Percentiles rank a stretch among this genome's conserved stretches.
Evolutionary conservation across 495 filamentous ascomycete species (phyloP).

Genomic region (Bacidia gigantensis): DNA sequence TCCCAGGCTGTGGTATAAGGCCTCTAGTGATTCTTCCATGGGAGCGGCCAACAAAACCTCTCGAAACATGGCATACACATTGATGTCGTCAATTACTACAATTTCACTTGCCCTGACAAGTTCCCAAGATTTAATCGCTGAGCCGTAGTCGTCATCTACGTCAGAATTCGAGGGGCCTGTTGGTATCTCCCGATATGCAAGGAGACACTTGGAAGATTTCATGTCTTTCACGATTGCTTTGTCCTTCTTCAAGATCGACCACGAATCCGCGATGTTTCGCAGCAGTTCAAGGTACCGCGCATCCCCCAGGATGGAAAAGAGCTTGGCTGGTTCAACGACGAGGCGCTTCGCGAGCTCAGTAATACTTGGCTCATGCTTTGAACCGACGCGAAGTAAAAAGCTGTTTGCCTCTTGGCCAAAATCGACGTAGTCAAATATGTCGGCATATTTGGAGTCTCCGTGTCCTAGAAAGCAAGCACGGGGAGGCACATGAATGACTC

Average conservation of each 20-base stretch:
- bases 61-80: constrained; percentile 72
- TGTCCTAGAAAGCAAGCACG: constrained; percentile 64
- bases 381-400: constrained; percentile 75
- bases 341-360: constrained; percentile 67
- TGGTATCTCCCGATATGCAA: constrained; percentile 62
- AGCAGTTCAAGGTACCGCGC: constrained; percentile 74
- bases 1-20: constrained; percentile 54
- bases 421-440: constrained; percentile 94
- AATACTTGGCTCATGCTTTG: constrained; percentile 79
- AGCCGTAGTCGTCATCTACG: constrained; percentile 49
- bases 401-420: constrained; percentile 77
- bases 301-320: constrained; percentile 64
- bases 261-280: constrained; percentile 57
- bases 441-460: constrained; percentile 50
- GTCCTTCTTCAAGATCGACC: constrained; percentile 56
- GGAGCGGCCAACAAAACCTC: constrained; percentile 68
- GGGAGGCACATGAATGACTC: constrained; percentile 42
- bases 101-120: constrained; percentile 56
- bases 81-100: constrained; percentile 75
- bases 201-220: constrained; percentile 58
- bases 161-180: constrained; percentile 23
- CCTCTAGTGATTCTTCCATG: constrained; percentile 73
- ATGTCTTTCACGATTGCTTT: constrained; percentile 63
- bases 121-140: constrained; percentile 60
- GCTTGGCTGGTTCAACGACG: constrained; percentile 60